A percentile compares a stretch with the other conserved stretches of the same genome.
Evolutionary conservation across 106 monocot genomes (phyloP).

Genomic region (Dendrobium officinale): DNA sequence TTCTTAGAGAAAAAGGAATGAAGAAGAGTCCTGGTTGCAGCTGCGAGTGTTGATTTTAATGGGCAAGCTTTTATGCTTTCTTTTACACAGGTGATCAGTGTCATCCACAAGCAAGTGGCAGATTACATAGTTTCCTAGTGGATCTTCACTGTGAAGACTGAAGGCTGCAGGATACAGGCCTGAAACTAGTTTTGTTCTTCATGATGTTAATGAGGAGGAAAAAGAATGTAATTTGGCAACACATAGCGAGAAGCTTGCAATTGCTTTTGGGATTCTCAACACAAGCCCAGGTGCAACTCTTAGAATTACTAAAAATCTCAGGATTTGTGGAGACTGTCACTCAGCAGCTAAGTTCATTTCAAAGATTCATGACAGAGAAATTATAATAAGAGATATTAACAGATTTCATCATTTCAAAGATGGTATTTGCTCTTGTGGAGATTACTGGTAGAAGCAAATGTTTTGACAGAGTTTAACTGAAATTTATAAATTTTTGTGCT

Average conservation of each 20-base stretch:
- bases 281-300: constrained; percentile 20
- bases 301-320: constrained; percentile 37
- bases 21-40: constrained; percentile 52
- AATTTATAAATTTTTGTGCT: too few species aligned
- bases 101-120: constrained; percentile 33
- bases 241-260: constrained; percentile 43
- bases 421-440: constrained; percentile 44
- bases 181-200: constrained; percentile 31
- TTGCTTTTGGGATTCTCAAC: constrained; percentile 35
- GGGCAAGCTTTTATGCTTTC: constrained; percentile 38
- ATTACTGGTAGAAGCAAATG: constrained; percentile 35
- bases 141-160: constrained; percentile 58
- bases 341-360: constrained; percentile 32
- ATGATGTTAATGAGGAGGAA: constrained; percentile 32
- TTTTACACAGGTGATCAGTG: constrained; percentile 34
- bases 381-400: constrained; percentile 34
- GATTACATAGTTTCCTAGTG: constrained; percentile 36
- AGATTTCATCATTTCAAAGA: constrained; percentile 46
- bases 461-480: background rate
- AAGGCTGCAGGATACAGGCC: constrained; percentile 31
- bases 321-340: constrained; percentile 34
- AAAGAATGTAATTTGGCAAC: constrained; percentile 32
- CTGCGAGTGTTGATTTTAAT: constrained; percentile 52
- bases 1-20: constrained; percentile 28
- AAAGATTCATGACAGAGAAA: constrained; percentile 23